A percentile compares a stretch with the other conserved stretches of the same genome.
Conservation (phyloP, 2,329 filamentous ascomycete species). For the Calonectria pauciramosa region DNA sequence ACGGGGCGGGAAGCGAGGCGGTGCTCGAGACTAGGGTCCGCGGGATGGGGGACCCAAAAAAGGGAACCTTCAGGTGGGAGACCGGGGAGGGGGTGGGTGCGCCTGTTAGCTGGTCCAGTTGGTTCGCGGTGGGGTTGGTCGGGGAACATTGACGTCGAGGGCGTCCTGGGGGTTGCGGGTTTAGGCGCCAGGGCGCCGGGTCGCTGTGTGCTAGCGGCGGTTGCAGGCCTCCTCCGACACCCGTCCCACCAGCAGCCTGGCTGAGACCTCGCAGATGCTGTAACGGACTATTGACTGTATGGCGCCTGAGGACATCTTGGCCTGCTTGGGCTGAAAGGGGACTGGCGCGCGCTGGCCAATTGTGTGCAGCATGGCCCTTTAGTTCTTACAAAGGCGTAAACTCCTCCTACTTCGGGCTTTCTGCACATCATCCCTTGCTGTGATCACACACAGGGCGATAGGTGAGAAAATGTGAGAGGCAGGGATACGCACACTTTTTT, state of each 20-base stretch:
- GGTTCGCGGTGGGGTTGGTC: constrained; percentile 7
- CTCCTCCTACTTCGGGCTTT: background rate
- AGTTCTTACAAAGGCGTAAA: constrained; percentile 9
- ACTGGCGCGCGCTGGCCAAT: constrained; percentile 8
- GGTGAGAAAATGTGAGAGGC: background rate
- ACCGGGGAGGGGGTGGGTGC: constrained; percentile 1
- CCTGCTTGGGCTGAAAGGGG: constrained; percentile 8
- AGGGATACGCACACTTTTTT: background rate
- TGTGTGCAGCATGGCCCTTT: background rate
- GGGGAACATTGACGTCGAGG: constrained; percentile 12
- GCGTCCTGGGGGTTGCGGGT: background rate
- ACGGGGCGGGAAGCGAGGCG: constrained; percentile 22
- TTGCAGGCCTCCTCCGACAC: constrained; percentile 8
- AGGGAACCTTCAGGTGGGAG: constrained; percentile 10
- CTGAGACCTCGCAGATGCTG: constrained; percentile 8
- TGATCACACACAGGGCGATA: background rate
- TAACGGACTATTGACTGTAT: constrained; percentile 13
- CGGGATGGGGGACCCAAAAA: background rate
- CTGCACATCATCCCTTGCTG: constrained; percentile 13
- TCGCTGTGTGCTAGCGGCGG: constrained; percentile 3
- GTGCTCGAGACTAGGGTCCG: constrained; percentile 1
- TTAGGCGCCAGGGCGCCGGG: constrained; percentile 13
- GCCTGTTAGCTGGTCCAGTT: background rate
- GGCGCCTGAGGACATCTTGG: constrained; percentile 14
- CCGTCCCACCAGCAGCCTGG: background rate